These are phyloP conservation scores for Neonothopanus nambi DNA, from an alignment of 1,284 basidiomycete species.

Conservation along the genomic window DNA sequence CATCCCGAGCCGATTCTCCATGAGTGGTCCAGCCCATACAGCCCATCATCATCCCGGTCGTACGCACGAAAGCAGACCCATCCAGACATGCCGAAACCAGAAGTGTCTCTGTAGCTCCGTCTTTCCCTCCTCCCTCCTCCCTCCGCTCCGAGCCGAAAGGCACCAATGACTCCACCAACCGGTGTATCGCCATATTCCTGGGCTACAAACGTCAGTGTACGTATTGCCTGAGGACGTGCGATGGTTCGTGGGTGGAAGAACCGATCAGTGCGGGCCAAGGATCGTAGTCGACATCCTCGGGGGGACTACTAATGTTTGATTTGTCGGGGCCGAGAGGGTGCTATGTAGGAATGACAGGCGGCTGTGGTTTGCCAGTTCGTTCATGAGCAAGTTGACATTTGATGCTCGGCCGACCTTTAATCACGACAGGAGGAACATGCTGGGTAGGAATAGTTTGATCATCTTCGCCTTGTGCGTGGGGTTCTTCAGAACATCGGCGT, in stretches of 20 bases:
- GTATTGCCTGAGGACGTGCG: constrained; percentile 60
- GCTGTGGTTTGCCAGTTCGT: constrained; percentile 44
- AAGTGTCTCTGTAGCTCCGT: constrained; percentile 38
- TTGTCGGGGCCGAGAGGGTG: constrained; percentile 15
- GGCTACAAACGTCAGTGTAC: constrained; percentile 54
- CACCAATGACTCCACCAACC: constrained; percentile 45
- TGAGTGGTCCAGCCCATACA: constrained; percentile 62
- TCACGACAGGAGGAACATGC: constrained; percentile 42
- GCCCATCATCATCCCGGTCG: constrained; percentile 63
- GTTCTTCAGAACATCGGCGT: constrained; percentile 39
- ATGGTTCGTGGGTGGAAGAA: constrained; percentile 52
- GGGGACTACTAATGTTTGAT: constrained; percentile 37
- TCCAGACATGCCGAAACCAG: constrained; percentile 50
- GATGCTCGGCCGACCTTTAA: constrained; percentile 62
- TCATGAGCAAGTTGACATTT: constrained; percentile 56
- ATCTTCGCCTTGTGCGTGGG: constrained; percentile 44
- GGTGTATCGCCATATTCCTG: constrained; percentile 48
- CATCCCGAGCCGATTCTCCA: constrained; percentile 44
- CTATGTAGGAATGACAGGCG: constrained; percentile 30
- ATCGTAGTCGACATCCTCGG: constrained; percentile 42
- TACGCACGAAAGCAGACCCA: constrained; percentile 63
- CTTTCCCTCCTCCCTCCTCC: constrained; percentile 12
- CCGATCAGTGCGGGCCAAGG: constrained; percentile 61
- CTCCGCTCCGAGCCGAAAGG: constrained; percentile 25
- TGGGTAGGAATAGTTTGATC: constrained; percentile 48